Conservation (phyloP, 2,329 filamentous ascomycete genomes). For the Cephalotrichum gorgonifer region DNA sequence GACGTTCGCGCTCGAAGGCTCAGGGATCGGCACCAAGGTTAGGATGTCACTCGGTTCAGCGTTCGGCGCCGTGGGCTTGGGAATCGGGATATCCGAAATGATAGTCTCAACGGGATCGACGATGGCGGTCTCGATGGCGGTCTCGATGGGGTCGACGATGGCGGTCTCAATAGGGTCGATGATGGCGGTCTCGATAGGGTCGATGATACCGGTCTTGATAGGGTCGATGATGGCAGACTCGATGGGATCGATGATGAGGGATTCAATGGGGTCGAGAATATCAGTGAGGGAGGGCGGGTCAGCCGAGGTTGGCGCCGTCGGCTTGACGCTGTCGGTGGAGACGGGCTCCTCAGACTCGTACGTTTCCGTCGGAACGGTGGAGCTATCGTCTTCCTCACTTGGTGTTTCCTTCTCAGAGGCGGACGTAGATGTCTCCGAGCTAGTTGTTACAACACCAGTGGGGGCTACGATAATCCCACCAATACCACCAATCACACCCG, state of each 20-base stretch:
- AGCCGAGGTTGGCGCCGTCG: background rate
- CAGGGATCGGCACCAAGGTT: background rate
- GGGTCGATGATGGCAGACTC: constrained; percentile 3
- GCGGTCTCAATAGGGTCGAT: too few relatives aligned
- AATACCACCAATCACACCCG: background rate
- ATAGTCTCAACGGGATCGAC: background rate
- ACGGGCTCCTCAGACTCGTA: background rate
- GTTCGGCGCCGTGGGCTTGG: background rate
- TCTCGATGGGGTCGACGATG: constrained; percentile 2
- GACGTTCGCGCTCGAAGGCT: background rate
- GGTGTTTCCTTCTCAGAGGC: background rate
- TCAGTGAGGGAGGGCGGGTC: too few relatives aligned
- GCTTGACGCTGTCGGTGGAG: background rate
- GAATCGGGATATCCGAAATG: background rate
- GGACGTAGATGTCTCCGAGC: background rate
- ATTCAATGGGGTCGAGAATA: constrained; percentile 12
- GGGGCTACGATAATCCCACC: background rate
- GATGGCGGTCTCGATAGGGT: background rate
- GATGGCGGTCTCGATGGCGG: too few relatives aligned
- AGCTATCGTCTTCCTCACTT: background rate
- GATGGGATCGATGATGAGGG: constrained; percentile 1
- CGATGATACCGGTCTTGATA: background rate
- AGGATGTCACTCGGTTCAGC: background rate
- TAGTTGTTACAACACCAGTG: background rate
- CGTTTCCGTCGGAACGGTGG: background rate